Evolutionary conservation across 805 yeast genomes (phyloP).

Genomic region (Ogataea methylovora): DNA sequence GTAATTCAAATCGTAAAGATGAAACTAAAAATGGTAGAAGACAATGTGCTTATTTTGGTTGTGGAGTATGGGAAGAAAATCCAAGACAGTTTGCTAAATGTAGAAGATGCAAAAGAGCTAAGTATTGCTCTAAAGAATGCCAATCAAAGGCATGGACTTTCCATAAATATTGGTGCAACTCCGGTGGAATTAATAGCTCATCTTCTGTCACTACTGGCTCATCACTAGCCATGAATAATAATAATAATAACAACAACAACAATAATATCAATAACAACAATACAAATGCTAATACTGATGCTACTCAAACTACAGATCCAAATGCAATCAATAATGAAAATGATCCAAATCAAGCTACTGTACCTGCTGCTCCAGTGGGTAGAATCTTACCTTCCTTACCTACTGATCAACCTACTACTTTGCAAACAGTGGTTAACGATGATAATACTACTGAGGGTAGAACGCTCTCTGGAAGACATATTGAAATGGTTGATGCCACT

Average conservation of each 20-base stretch:
- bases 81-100: slow-evolving; percentile 95
- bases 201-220: slow-evolving; percentile 1
- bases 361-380: too few species aligned
- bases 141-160: slow-evolving; percentile 88
- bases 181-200: slow-evolving; percentile 15
- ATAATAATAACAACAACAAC: background rate
- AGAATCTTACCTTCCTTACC: too few species aligned
- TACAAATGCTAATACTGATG: background rate
- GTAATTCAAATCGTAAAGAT: slow-evolving; percentile 90
- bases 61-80: slow-evolving; percentile 89
- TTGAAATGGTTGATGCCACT: too few species aligned
- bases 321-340: too few species aligned
- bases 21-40: slow-evolving; percentile 83
- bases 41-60: slow-evolving; percentile 88
- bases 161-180: slow-evolving; percentile 90
- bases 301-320: background rate
- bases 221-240: background rate
- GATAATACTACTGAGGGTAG: too few species aligned
- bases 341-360: too few species aligned
- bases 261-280: background rate
- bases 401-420: too few species aligned
- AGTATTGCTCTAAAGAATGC: slow-evolving; percentile 89
- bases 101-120: slow-evolving; percentile 87
- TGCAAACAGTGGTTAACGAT: too few species aligned
- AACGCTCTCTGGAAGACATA: too few species aligned